Evolutionary conservation across 2,329 filamentous ascomycete species (phyloP).

Genomic region (Alternaria atra): DNA sequence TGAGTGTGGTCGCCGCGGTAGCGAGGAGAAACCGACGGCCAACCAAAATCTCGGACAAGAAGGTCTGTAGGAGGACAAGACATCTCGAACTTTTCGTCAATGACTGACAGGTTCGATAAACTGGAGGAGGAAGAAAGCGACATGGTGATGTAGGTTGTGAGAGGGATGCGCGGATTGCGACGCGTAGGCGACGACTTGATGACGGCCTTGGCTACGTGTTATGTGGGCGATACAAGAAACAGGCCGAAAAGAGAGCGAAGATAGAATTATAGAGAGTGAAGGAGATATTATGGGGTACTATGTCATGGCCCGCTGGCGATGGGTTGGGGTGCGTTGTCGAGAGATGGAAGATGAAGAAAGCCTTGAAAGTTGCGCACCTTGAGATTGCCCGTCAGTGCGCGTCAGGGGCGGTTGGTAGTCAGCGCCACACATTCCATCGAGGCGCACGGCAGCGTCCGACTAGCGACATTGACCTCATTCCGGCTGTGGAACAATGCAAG

Average conservation of each 20-base stretch:
- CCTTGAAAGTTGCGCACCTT: constrained; percentile 16
- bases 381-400: constrained; percentile 20
- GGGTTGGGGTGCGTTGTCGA: constrained; percentile 7
- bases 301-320: constrained; percentile 13
- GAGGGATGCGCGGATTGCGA: constrained; percentile 6
- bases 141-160: constrained; percentile 11
- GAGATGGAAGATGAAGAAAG: constrained; percentile 1
- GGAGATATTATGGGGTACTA: constrained; percentile 4
- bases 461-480: constrained; percentile 20
- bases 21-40: constrained; percentile 31
- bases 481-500: constrained; percentile 11
- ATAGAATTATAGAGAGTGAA: neutral
- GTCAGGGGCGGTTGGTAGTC: constrained; percentile 22
- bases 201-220: constrained; percentile 7
- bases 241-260: neutral
- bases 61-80: constrained; percentile 6
- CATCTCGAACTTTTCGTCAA: constrained; percentile 25
- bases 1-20: constrained; percentile 38
- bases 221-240: neutral
- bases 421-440: constrained; percentile 21
- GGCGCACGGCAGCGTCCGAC: constrained; percentile 2
- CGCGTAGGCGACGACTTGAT: constrained; percentile 12
- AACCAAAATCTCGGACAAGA: constrained; percentile 36
- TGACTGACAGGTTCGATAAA: constrained; percentile 20
- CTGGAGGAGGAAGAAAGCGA: constrained; percentile 19